Base-by-base conservation (phyloP, 371 early-diverging fungal genomes). In the Mortierella polycephala region DNA sequence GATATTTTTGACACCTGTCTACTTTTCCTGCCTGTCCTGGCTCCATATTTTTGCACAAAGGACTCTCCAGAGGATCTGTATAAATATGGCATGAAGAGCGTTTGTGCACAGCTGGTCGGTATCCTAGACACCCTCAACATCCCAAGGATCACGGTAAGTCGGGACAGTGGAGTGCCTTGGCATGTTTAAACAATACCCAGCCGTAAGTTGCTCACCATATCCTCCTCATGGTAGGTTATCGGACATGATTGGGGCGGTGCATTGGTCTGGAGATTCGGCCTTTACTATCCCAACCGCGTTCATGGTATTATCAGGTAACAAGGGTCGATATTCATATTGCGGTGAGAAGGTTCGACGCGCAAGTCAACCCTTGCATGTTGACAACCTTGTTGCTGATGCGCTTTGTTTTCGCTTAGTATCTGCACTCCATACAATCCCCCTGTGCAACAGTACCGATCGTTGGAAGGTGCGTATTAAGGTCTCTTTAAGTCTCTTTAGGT, bases 161-260 rank as follows among this genome's bases (percentile, higher is more conserved):
- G 30, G 4, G 14, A 8, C 42, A 30, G 30, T 21, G 20, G 40
- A 30, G 30, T 2, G 30, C 30, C 4, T 30, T 30, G 30, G 30
- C 20, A 50, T 14, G 16, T 8, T 23, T 13, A 5, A 56, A 18
- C 42, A 11, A 39, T 30, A 47, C 4, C n/a, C 8, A 40, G 10
- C 4, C 40, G 20, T 21, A 39, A 11, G 8, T 51, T 53, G 6
- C 41, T 12, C 21, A 53, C 7, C 39, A 56, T 14, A 37, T 1
- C 11, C 20, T 37, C 5, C 18, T 9, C 11, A 20, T 11, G 11
- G n/a, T 56, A 74, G 74, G 11, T 75, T 20, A 67, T 91, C 46
- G 92, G 92, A 37, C 94, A 93, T 71, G 94, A 93, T 75, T 93
- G 93, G 88, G 94, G 94, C 60, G 94, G 91, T 69, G 60, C 82